Evolutionary conservation across 176 grass and related monocot species (phyloP).

Genomic region (Cymbopogon citratus): DNA sequence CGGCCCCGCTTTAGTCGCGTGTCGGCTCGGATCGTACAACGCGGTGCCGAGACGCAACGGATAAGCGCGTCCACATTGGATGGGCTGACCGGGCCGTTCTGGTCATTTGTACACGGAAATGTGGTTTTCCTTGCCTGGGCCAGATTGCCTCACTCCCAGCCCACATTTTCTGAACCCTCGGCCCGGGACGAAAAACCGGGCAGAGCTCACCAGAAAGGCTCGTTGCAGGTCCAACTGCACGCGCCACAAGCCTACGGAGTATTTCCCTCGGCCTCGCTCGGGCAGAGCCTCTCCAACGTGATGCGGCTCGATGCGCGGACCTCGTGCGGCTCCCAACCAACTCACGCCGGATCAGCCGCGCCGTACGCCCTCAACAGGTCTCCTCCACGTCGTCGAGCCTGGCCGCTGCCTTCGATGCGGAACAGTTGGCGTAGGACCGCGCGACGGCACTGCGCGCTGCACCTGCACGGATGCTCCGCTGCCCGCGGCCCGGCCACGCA

Average conservation of each 20-base stretch:
- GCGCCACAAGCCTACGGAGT: background rate
- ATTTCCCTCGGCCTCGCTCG: background rate
- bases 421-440: constrained; percentile 26
- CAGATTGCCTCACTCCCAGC: background rate
- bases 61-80: background rate
- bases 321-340: no score
- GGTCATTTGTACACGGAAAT: background rate
- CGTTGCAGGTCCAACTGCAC: background rate
- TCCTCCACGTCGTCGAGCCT: no score
- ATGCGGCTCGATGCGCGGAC: constrained; percentile 8
- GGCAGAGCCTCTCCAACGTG: background rate
- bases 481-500: background rate
- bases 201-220: background rate
- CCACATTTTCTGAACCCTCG: background rate
- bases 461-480: no score
- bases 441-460: background rate
- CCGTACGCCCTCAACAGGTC: no score
- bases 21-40: background rate
- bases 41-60: background rate
- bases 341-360: no score
- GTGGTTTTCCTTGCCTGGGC: background rate
- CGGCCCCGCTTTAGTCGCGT: no score
- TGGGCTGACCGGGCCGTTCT: background rate
- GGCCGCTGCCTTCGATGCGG: background rate
- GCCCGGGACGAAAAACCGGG: background rate